Percentiles rank a stretch among this genome's conserved stretches.
Conservation (phyloP, 1,284 basidiomycete species). For the Calocybe gambosa region DNA sequence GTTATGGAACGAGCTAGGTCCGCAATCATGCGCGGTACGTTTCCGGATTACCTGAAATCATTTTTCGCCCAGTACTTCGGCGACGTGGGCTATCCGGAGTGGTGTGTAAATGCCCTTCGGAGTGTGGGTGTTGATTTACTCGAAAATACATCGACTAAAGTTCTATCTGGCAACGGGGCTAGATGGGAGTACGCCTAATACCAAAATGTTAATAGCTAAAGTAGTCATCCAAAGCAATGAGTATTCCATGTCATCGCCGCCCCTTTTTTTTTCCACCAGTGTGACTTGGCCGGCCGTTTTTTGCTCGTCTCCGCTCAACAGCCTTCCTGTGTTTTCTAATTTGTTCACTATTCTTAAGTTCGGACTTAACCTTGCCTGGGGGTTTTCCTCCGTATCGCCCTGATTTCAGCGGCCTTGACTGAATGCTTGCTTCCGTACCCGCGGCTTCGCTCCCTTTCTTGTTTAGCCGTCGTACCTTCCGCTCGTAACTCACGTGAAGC, state of each 20-base stretch:
- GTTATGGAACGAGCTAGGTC: constrained; percentile 75
- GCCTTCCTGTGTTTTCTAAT: constrained; percentile 71
- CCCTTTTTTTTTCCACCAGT: constrained; percentile 36
- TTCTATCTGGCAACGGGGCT: constrained; percentile 56
- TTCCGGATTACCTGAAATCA: constrained; percentile 65
- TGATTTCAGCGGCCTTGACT: constrained; percentile 15
- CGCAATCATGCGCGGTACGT: constrained; percentile 69
- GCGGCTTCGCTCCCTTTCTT: constrained; percentile 37
- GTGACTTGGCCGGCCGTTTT: constrained; percentile 66
- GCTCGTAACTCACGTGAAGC: constrained; percentile 61
- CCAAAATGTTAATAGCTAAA: neutral
- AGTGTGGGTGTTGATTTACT: constrained; percentile 63
- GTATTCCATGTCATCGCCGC: constrained; percentile 22
- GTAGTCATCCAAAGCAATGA: neutral
- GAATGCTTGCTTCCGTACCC: constrained; percentile 14
- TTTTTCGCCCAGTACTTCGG: constrained; percentile 76
- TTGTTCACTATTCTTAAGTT: constrained; percentile 80
- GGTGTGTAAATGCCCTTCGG: constrained; percentile 68
- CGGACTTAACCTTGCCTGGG: constrained; percentile 59
- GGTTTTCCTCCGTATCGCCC: constrained; percentile 55
- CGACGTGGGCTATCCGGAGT: constrained; percentile 66
- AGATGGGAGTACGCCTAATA: constrained; percentile 62
- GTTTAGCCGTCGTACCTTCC: constrained; percentile 56
- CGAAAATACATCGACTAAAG: constrained; percentile 40
- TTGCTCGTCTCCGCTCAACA: constrained; percentile 57